These are phyloP conservation scores for Irpex sp. DNA, from an alignment of 1,284 basidiomycete genomes.

Conservation along the genomic window DNA sequence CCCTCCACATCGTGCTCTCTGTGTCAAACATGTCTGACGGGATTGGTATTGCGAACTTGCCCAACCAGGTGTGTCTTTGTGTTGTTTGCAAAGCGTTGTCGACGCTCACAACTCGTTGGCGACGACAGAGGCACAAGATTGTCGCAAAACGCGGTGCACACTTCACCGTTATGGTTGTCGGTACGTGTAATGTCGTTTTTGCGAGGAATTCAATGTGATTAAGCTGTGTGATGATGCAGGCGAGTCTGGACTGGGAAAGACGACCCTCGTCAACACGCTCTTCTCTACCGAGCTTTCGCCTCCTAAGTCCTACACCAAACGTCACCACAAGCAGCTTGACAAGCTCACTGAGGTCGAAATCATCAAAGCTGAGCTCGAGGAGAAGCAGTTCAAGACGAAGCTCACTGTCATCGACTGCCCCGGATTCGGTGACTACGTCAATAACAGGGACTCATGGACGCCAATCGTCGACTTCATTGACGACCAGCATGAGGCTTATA, in stretches of 20 bases:
- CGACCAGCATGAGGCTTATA: constrained; percentile 99
- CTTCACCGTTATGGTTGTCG: constrained; percentile 99
- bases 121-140: constrained; percentile 83
- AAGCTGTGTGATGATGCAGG: constrained; percentile 43
- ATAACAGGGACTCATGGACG: constrained; percentile 98
- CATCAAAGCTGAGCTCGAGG: constrained; percentile 96
- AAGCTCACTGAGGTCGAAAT: constrained; percentile 98
- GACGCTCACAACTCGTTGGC: constrained; percentile 16
- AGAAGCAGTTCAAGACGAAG: constrained; percentile 99
- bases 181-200: constrained; percentile 43
- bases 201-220: not conserved
- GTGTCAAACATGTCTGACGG: constrained; percentile 45
- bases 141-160: constrained; percentile 96
- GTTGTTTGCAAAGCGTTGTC: constrained; percentile 1
- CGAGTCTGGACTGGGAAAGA: constrained; percentile 94
- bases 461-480: constrained; percentile 99
- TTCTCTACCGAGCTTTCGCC: constrained; percentile 97
- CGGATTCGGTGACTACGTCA: constrained; percentile 99
- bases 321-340: constrained; percentile 96
- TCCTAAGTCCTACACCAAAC: constrained; percentile 86
- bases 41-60: constrained; percentile 90
- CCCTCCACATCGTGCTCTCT: not conserved
- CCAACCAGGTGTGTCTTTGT: constrained; percentile 80
- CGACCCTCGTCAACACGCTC: constrained; percentile 97
- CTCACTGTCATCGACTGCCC: constrained; percentile 98